Evolutionary conservation across 1,284 basidiomycete genomes (phyloP).

Genomic region (Gymnopus androsaceus): DNA sequence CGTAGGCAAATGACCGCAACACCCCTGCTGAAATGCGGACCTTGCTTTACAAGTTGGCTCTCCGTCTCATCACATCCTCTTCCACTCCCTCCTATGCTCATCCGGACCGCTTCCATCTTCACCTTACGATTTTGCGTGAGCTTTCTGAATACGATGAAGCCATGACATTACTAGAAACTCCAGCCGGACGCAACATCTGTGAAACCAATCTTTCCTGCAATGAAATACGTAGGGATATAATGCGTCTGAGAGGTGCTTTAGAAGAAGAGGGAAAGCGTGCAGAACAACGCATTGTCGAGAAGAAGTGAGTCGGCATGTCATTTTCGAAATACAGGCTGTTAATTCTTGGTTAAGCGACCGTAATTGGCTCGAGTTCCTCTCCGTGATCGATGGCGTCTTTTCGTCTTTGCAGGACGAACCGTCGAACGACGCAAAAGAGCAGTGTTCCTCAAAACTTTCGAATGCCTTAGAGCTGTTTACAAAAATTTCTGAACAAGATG

Average conservation of each 20-base stretch:
- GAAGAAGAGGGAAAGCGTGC: constrained; percentile 64
- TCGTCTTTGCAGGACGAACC: constrained; percentile 32
- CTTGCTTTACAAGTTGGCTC: constrained; percentile 72
- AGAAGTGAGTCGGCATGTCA: constrained; percentile 45
- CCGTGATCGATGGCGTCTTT: constrained; percentile 70
- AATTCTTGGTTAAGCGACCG: constrained; percentile 57
- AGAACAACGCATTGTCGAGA: constrained; percentile 54
- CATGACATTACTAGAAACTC: constrained; percentile 65
- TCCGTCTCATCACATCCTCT: constrained; percentile 62
- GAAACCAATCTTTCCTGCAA: constrained; percentile 74
- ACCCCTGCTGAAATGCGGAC: constrained; percentile 63
- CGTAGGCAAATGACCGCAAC: constrained; percentile 62
- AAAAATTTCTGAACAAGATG: constrained; percentile 60
- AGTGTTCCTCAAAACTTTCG: constrained; percentile 41
- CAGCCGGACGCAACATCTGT: constrained; percentile 66
- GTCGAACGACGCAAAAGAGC: constrained; percentile 33
- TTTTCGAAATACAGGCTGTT: constrained; percentile 2
- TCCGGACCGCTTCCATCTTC: constrained; percentile 77
- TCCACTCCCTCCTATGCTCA: constrained; percentile 61
- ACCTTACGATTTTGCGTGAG: constrained; percentile 71
- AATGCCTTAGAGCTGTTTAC: constrained; percentile 57
- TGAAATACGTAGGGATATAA: constrained; percentile 71
- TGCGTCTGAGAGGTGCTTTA: constrained; percentile 51
- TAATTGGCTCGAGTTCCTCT: constrained; percentile 83
- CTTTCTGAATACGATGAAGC: constrained; percentile 71